phyloP scores from a whole-genome alignment of 495 filamentous ascomycete genomes.

The Friedmanniomyces simplex region DNA sequence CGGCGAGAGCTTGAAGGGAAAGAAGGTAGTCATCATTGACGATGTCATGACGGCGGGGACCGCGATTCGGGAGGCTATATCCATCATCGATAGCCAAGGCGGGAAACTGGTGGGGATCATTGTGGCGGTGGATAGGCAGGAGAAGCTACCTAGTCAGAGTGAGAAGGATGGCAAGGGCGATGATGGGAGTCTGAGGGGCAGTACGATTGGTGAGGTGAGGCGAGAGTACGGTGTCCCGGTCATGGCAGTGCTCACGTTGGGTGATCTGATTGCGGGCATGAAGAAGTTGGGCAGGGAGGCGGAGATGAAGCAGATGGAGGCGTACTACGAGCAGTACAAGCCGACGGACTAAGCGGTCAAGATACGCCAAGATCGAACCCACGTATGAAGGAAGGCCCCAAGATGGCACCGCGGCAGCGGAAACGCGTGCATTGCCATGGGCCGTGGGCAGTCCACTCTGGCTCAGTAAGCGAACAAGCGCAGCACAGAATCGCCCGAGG shows the following conservation, averaged over 20 bases:
- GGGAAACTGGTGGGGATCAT: conserved; percentile 75
- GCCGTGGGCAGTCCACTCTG: too few relatives aligned
- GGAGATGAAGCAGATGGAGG: conserved; percentile 62
- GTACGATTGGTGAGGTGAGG: conserved; percentile 62
- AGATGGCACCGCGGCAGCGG: background rate
- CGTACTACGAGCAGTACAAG: conserved; percentile 66
- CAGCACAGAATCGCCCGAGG: too few relatives aligned
- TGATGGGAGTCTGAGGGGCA: conserved; percentile 27
- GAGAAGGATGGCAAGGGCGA: conserved; percentile 32
- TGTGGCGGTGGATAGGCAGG: conserved; percentile 77
- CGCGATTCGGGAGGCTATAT: conserved; percentile 81
- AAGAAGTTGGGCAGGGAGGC: conserved; percentile 40
- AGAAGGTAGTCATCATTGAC: conserved; percentile 80
- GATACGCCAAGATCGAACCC: too few relatives aligned
- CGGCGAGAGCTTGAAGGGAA: conserved; percentile 70
- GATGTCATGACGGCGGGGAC: conserved; percentile 95
- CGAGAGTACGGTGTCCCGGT: conserved; percentile 46
- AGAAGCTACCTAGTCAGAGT: conserved; percentile 50
- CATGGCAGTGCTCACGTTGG: conserved; percentile 41
- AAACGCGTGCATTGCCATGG: background rate
- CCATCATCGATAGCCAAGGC: conserved; percentile 69
- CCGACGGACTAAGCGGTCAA: conserved; percentile 42
- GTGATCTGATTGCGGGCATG: conserved; percentile 68
- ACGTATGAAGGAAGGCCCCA: background rate
- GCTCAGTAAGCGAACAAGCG: too few relatives aligned